A percentile compares a stretch with the other conserved stretches of the same genome.
phyloP scores from a whole-genome alignment of 164 flowering plant species.

The Kalanchoe fedtschenkoi region DNA sequence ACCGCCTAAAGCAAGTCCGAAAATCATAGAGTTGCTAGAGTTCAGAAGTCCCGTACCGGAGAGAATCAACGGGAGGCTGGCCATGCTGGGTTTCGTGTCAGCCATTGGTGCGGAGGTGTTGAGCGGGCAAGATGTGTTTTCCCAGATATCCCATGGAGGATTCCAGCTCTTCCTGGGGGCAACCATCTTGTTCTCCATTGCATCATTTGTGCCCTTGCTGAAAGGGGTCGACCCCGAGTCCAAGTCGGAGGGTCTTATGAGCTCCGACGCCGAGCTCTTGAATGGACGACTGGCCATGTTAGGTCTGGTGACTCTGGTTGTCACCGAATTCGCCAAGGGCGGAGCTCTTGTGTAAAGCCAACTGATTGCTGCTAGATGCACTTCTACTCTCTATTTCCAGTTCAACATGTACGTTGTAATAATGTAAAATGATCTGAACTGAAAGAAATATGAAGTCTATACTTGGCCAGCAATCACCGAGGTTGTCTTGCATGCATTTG shows the following conservation, averaged over 20 bases:
- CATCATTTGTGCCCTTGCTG: conserved; percentile 57
- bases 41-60: conserved; percentile 81
- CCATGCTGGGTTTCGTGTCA: conserved; percentile 77
- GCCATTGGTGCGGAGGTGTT: conserved; percentile 61
- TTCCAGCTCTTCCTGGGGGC: conserved; percentile 57
- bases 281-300: conserved; percentile 84
- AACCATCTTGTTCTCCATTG: too few species aligned
- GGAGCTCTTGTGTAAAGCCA: conserved; percentile 39
- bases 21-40: conserved; percentile 46
- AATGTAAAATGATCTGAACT: too few species aligned
- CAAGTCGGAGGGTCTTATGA: conserved; percentile 49
- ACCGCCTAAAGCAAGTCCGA: conserved; percentile 37
- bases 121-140: too few species aligned
- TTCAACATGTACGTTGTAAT: too few species aligned
- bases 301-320: conserved; percentile 69
- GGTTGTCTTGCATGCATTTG: too few species aligned
- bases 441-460: too few species aligned
- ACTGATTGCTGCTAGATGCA: too few species aligned
- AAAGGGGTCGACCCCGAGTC: conserved; percentile 51
- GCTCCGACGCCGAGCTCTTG: conserved; percentile 78
- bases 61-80: conserved; percentile 66
- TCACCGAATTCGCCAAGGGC: too few species aligned
- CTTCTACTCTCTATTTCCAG: too few species aligned
- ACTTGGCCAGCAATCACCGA: too few species aligned
- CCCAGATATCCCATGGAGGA: too few species aligned